These are phyloP conservation scores for Cyclocybe aegerita DNA, from an alignment of 768 basidiomycete genomes.

Conservation along the genomic window DNA sequence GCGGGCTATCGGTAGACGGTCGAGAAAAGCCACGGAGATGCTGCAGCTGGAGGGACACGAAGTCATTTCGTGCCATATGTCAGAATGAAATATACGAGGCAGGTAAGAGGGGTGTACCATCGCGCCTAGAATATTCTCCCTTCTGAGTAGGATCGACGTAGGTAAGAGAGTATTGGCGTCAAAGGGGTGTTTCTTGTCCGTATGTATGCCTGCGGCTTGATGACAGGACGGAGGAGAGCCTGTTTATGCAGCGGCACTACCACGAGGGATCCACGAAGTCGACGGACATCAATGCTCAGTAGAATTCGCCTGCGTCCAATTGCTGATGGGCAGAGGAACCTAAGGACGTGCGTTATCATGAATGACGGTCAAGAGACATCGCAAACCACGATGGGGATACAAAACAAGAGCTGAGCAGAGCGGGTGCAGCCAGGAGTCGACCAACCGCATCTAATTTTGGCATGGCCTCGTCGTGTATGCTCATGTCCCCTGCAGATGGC, in stretches of 20 bases:
- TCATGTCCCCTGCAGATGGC: conserved; percentile 8
- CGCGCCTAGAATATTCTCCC: too few relatives aligned
- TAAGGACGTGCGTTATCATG: neutral
- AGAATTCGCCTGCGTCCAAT: conserved; percentile 7
- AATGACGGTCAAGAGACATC: neutral
- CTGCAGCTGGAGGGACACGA: conserved; percentile 3
- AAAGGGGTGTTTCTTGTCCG: too few relatives aligned
- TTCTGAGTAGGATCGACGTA: too few relatives aligned
- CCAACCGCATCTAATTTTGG: conserved; percentile 1
- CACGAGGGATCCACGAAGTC: conserved; percentile 25
- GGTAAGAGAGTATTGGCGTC: too few relatives aligned
- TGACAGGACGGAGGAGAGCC: neutral
- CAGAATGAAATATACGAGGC: neutral
- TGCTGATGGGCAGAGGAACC: conserved; percentile 1
- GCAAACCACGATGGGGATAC: conserved; percentile 3
- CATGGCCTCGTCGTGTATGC: conserved; percentile 11
- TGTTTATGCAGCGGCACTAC: conserved; percentile 1
- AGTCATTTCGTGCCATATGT: neutral
- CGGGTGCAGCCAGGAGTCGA: neutral
- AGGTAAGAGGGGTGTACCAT: neutral
- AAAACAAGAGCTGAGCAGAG: conserved; percentile 1
- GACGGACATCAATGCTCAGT: conserved; percentile 20
- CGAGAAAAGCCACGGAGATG: conserved; percentile 5
- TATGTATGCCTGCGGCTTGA: neutral
- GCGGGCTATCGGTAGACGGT: conserved; percentile 2